Conservation (phyloP, 2,329 filamentous ascomycete species). For the Aplosporella prunicola region DNA sequence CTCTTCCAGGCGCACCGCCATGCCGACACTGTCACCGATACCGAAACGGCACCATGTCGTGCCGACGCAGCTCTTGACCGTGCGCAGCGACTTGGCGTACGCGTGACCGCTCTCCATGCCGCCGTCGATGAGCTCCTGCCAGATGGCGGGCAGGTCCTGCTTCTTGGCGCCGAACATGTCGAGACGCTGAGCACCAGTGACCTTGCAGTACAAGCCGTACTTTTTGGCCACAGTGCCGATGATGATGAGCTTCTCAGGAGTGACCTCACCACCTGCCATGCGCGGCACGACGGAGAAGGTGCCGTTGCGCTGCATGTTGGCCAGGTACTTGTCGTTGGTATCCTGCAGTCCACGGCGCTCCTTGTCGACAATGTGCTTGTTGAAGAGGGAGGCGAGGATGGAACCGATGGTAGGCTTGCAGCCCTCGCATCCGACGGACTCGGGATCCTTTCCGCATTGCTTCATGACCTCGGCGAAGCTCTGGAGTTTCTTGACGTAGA, state of each 20-base stretch:
- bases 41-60: slow-evolving; percentile 87
- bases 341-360: slow-evolving; percentile 69
- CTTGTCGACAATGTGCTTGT: slow-evolving; percentile 69
- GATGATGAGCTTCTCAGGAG: slow-evolving; percentile 71
- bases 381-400: slow-evolving; percentile 75
- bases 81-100: slow-evolving; percentile 80
- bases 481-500: slow-evolving; percentile 69
- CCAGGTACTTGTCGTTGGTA: slow-evolving; percentile 80
- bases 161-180: slow-evolving; percentile 89
- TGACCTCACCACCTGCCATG: slow-evolving; percentile 78
- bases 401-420: slow-evolving; percentile 78
- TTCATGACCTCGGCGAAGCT: slow-evolving; percentile 69
- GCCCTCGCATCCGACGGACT: slow-evolving; percentile 71
- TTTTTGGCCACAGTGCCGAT: slow-evolving; percentile 79
- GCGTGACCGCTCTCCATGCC: slow-evolving; percentile 88
- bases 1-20: slow-evolving; percentile 81
- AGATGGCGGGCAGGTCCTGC: slow-evolving; percentile 74
- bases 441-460: slow-evolving; percentile 59
- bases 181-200: slow-evolving; percentile 84
- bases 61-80: slow-evolving; percentile 86
- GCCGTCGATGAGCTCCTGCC: slow-evolving; percentile 68
- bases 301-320: slow-evolving; percentile 84
- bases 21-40: slow-evolving; percentile 80
- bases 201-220: slow-evolving; percentile 80
- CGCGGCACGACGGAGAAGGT: slow-evolving; percentile 84